Evolutionary conservation across 2,329 filamentous ascomycete genomes (phyloP), one percentile per base, ranked within the genome.

Genomic region (Ustulina deusta): DNA sequence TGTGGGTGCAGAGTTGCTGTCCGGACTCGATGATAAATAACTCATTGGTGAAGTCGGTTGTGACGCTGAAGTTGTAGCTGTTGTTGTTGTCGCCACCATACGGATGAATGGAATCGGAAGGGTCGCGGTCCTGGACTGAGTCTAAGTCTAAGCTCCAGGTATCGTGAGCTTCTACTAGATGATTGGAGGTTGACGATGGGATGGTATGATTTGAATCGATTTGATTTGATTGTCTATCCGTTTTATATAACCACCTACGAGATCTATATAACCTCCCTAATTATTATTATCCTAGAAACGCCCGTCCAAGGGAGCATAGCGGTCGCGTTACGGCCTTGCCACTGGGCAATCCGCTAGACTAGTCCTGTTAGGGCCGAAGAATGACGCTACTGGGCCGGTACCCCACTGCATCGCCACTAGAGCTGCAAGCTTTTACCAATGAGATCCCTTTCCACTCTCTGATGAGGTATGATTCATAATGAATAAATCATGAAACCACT

Each of bases 401-500:
- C 54, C 20, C 57, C 61, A 27, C 61, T 27, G 51, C 44, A 61
- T 29, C 27, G 54, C 58, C 38, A 59, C 54, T 36, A 6, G 36
- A 34, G 2, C 25, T 15, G 17, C 34, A 25, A 20, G 3, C 7
- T 58, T 61, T 20, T 9, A 69, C 72, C 71, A 73, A 73, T 74
- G 29, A 65, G 57, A 65, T 61, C 60, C 27, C 40, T 2, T 34
- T 25, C 42, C 13, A 15, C n/a, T 52, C 46, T 15, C 57, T 73
- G 70, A 74, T 57, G 52, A 67, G 46, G 58, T 71, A 73, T 73
- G 72, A 73, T 56, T 74, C 72, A 74, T 74, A 73, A 69, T 74
- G 71, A 74, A 48, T 42, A 61, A n/a, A 52, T 6, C 20, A 32
- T 34, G 44, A 48, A 48, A 48, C 22, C n/a, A n/a, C n/a, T n/a